phyloP scores from a whole-genome alignment of 1,284 basidiomycete species.

The Ceratobasidium papillatum region DNA sequence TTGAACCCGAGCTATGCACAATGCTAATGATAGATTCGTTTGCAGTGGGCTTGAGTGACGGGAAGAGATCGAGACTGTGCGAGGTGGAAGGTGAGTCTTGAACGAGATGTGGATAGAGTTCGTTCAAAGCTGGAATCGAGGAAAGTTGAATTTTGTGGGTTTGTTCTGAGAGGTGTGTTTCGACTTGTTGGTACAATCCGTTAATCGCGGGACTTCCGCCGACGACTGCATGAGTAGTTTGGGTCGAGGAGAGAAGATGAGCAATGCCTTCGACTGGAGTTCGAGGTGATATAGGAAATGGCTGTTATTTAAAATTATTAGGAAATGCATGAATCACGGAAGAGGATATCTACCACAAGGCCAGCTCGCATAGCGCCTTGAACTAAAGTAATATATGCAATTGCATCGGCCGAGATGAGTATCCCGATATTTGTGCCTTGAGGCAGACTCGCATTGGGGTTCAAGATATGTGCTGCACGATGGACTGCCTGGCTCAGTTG shows the following conservation, averaged over 20 bases:
- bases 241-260: background rate
- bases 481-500: constrained; percentile 14
- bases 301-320: background rate
- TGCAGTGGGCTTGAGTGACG: background rate
- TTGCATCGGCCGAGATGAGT: background rate
- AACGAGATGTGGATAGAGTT: background rate
- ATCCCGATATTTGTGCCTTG: constrained; percentile 20
- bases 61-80: background rate
- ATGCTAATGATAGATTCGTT: background rate
- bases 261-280: constrained; percentile 8
- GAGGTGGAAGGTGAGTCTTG: background rate
- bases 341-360: background rate
- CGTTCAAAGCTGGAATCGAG: background rate
- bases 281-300: constrained; percentile 28
- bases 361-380: constrained; percentile 24
- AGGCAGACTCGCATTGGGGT: background rate
- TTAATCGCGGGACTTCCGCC: constrained; percentile 13
- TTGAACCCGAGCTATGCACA: constrained; percentile 32
- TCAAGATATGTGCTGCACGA: background rate
- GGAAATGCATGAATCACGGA: background rate
- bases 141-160: background rate
- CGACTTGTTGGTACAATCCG: background rate
- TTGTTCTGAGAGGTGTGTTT: background rate
- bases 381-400: constrained; percentile 1
- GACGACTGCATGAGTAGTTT: background rate